phyloP scores from a whole-genome alignment of 2,329 filamentous ascomycete species.

The Scedosporium minutisporum region DNA sequence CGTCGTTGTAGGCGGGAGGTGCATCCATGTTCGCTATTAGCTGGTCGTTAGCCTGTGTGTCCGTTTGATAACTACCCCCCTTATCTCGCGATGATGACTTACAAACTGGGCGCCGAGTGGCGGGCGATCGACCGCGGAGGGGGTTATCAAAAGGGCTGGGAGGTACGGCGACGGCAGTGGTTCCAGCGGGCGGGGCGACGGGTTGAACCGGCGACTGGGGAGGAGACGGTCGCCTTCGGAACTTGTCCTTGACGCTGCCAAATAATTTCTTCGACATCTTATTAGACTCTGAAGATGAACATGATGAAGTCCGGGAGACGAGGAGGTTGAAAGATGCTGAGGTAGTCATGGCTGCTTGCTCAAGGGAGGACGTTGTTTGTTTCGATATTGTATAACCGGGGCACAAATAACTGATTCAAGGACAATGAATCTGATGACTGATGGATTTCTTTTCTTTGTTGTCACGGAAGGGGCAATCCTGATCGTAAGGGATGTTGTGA shows the following conservation, averaged over 20 bases:
- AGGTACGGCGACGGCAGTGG: not conserved
- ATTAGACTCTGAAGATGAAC: not conserved
- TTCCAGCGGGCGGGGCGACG: slow-evolving; percentile 1
- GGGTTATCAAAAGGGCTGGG: slow-evolving; percentile 8
- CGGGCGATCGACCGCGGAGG: slow-evolving; percentile 11
- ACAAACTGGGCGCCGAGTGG: slow-evolving; percentile 11
- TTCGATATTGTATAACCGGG: too few relatives aligned
- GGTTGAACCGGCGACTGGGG: slow-evolving; percentile 7
- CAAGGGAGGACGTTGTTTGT: not conserved
- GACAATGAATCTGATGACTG: not conserved
- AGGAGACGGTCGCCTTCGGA: slow-evolving; percentile 16
- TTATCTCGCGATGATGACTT: slow-evolving; percentile 6
- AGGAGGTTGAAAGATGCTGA: not conserved
- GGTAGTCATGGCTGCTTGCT: not conserved
- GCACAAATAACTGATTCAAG: not conserved
- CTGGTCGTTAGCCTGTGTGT: not conserved
- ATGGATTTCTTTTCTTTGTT: too few relatives aligned
- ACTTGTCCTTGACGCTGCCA: slow-evolving; percentile 23
- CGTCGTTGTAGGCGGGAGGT: slow-evolving; percentile 12
- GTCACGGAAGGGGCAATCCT: too few relatives aligned
- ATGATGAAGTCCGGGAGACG: not conserved
- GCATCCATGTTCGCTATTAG: not conserved
- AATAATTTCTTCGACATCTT: slow-evolving; percentile 16
- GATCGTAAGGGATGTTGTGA: too few relatives aligned
- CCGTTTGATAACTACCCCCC: not conserved